Base-by-base conservation (phyloP, 257 asterid species). In the Capsicum rhomboideum region DNA sequence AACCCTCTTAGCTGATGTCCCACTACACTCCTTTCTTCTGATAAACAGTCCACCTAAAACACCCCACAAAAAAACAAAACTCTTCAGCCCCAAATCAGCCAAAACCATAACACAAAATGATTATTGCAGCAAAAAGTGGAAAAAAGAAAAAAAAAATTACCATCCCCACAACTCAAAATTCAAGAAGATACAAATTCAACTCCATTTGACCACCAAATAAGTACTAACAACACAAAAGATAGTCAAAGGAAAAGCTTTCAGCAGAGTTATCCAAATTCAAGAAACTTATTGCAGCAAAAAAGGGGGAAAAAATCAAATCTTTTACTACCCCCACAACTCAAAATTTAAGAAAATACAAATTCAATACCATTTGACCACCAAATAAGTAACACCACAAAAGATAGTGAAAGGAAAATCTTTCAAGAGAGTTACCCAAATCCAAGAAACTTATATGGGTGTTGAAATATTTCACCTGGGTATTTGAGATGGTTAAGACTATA, bases 11-110 rank as follows among this genome's bases (percentile, higher is more conserved):
- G 90, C 88, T 83, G 40, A 64, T 55, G 85, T 82, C 84, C 89
- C 89, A 81, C 92, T 90, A 82, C 79, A 85, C 55, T 88, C 94
- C 87, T 90, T 94, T 90, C 92, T 93, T 91, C 86, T 93, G 21
- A 93, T 85, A 84, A 90, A 78, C 82, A 93, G 40, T 54, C 93
- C 92, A 86, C 97, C 98, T 95, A 78, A 83, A 83, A 17, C 78
- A 68, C 29, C 66, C 66, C 66, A 55, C 5, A 56, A 34, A 18
- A 66, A 66, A 17, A 68, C 77, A 68, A 34, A 37, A 18, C 44
- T 23, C 26, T 17, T 67, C 49, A 67, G 37, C 50, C 78, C 78
- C 78, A 34, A 68, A 71, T 40, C 79, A n/a, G 29, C 11, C 18
- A 40, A 23, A 14, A 71, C 14, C 79, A 40, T 20, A 69, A 10